Evolutionary conservation across 345 rosid genomes (phyloP), one percentile per base, ranked within the genome.

Genomic region (Boechera stricta): DNA sequence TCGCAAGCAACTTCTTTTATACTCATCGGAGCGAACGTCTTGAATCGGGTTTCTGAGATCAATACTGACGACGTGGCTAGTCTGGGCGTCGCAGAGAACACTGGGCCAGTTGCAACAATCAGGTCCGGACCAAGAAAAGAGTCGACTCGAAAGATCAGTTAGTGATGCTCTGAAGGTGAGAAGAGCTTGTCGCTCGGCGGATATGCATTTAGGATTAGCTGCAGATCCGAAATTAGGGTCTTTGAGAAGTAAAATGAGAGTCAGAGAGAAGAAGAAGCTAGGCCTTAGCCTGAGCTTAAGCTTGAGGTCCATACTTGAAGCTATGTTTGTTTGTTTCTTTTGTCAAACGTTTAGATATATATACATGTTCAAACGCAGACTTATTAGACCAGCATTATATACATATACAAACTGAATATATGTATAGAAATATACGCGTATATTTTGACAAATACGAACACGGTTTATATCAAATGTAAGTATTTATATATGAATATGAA

Each of bases 31-130:
- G 70, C 39, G 18, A 5, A 54, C 62, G 18, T 3, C 44, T n/a
- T 64, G 79, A 55, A 36, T 53, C 1, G 76, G 78, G 65, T 76
- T 81, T 39, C 61, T 64, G 33, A 86, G 90, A 48, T 84, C 74
- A 28, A 86, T 74, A 76, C 81, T 70, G 3, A 63, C 2, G 26
- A 86, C 85, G 9, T 12, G 81, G 10, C 82, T 83, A 28, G 78
- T 82, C 18, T 0, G 33, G 45, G 67, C 58, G 65, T 70, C 73
- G 32, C 87, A 87, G 24, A 10, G 8, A 48, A 87, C 64, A 1
- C 89, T 87, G 0, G 51, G 5, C 91, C 91, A 84, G 58, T 16
- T 49, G 74, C 92, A 85, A 72, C 86, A 88, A 56, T 82, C 84
- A 59, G 82, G 77, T 63, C 86, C 84, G 18, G 68, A 42, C 91